A percentile compares a stretch with the other conserved stretches of the same genome.
These are phyloP conservation scores for Suillus subluteus DNA, from an alignment of 768 basidiomycete species.

Conservation along the genomic window DNA sequence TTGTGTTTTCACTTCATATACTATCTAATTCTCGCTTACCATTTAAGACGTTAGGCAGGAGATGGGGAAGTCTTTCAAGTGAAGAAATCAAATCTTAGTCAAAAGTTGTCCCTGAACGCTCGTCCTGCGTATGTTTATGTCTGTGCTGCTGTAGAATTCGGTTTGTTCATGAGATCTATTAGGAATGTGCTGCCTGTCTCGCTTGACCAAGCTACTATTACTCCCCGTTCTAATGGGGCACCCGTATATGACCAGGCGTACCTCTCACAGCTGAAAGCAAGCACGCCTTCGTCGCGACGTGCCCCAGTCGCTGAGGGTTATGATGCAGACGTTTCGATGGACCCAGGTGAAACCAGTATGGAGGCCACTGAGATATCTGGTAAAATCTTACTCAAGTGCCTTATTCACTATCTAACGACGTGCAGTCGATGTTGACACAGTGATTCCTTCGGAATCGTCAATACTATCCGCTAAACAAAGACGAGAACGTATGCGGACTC, in stretches of 20 bases:
- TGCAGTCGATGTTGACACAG: slow-evolving; percentile 42
- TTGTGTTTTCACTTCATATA: slow-evolving; percentile 25
- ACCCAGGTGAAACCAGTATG: slow-evolving; percentile 43
- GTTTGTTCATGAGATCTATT: slow-evolving; percentile 21
- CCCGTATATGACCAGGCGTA: slow-evolving; percentile 76
- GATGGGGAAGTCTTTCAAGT: slow-evolving; percentile 72
- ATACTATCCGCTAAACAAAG: slow-evolving; percentile 77
- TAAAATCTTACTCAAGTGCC: slow-evolving; percentile 18
- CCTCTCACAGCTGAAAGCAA: slow-evolving; percentile 79
- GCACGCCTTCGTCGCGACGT: slow-evolving; percentile 62
- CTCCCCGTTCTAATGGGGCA: slow-evolving; percentile 45
- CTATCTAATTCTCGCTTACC: slow-evolving; percentile 29
- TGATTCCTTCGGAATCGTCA: slow-evolving; percentile 72
- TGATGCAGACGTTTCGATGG: slow-evolving; percentile 53
- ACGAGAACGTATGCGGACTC: slow-evolving; percentile 66
- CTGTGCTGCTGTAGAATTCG: not conserved
- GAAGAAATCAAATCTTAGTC: slow-evolving; percentile 80
- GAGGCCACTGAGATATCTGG: slow-evolving; percentile 36
- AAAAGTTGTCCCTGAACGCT: slow-evolving; percentile 60
- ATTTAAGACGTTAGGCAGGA: slow-evolving; percentile 45
- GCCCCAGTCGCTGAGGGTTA: slow-evolving; percentile 40
- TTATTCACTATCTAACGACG: slow-evolving; percentile 11
- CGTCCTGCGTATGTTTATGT: slow-evolving; percentile 49
- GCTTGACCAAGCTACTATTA: slow-evolving; percentile 60
- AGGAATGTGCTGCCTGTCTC: slow-evolving; percentile 48